phyloP scores from a whole-genome alignment of 371 early-diverging fungal genomes.

The Syncephalastrum racemosum region DNA sequence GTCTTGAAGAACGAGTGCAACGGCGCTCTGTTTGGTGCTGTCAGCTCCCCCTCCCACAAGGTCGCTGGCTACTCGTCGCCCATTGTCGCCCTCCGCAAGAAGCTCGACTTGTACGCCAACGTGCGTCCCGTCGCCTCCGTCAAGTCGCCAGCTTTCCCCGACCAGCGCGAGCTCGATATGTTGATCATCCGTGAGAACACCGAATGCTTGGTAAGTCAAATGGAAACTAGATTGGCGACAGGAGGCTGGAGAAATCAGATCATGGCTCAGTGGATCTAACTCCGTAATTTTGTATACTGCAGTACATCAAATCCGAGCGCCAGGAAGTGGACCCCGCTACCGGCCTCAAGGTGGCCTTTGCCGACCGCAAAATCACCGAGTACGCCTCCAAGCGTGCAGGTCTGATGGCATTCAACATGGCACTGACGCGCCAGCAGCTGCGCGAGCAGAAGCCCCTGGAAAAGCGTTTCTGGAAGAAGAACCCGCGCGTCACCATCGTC shows the following conservation, averaged over 20 bases:
- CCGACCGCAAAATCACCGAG: slow-evolving; percentile 88
- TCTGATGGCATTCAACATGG: slow-evolving; percentile 86
- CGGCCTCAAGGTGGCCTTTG: slow-evolving; percentile 74
- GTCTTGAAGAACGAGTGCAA: slow-evolving; percentile 78
- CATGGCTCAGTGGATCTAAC: neutral
- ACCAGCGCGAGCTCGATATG: slow-evolving; percentile 83
- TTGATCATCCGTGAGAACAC: slow-evolving; percentile 96
- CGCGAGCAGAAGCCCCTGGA: slow-evolving; percentile 60
- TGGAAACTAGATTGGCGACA: neutral
- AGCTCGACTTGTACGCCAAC: slow-evolving; percentile 92
- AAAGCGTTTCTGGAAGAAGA: slow-evolving; percentile 65
- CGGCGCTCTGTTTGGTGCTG: slow-evolving; percentile 96
- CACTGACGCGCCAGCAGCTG: slow-evolving; percentile 73
- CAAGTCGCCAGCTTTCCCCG: slow-evolving; percentile 56
- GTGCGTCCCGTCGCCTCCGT: slow-evolving; percentile 86
- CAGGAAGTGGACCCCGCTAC: slow-evolving; percentile 63
- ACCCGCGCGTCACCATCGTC: slow-evolving; percentile 88
- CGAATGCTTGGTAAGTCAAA: slow-evolving; percentile 81
- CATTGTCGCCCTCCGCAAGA: slow-evolving; percentile 90
- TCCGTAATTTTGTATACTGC: neutral
- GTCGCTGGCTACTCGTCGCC: slow-evolving; percentile 96
- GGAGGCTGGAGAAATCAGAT: neutral
- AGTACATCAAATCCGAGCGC: slow-evolving; percentile 88
- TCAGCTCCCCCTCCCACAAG: slow-evolving; percentile 95
- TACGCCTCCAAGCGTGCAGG: slow-evolving; percentile 85